Percentiles rank a stretch among this genome's conserved stretches.
Conservation (phyloP, 768 basidiomycete genomes). For the Termitomyces sp. region DNA sequence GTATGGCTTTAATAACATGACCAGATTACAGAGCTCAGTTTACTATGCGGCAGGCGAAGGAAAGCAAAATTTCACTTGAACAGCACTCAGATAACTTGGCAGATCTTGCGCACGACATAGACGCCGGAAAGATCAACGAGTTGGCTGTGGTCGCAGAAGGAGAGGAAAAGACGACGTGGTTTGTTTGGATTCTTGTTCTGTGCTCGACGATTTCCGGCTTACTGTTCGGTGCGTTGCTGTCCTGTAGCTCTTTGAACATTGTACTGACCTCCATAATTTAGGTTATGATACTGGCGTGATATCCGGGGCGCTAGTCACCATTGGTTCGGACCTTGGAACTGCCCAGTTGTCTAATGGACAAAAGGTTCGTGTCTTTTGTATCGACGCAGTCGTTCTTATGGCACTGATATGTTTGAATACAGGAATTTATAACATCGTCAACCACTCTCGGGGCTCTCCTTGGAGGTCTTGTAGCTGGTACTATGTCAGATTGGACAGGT, state of each 20-base stretch:
- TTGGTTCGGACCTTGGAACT: constrained; percentile 61
- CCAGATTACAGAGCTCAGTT: background rate
- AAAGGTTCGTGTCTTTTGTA: constrained; percentile 37
- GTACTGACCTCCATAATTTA: constrained; percentile 17
- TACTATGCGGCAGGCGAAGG: background rate
- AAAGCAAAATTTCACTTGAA: background rate
- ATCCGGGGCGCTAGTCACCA: constrained; percentile 75
- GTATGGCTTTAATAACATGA: background rate
- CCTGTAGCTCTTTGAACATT: background rate
- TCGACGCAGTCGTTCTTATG: background rate
- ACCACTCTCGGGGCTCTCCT: constrained; percentile 76
- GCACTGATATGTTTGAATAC: background rate
- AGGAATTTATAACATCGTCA: constrained; percentile 79
- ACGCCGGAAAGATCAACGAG: constrained; percentile 54
- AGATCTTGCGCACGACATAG: constrained; percentile 20
- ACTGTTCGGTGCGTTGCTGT: constrained; percentile 54
- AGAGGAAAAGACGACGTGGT: constrained; percentile 63
- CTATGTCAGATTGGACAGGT: constrained; percentile 68
- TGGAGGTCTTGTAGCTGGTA: constrained; percentile 67
- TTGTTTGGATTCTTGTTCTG: constrained; percentile 73
- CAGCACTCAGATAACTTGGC: constrained; percentile 11
- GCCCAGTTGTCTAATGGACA: constrained; percentile 51
- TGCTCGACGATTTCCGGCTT: constrained; percentile 74
- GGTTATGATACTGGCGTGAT: constrained; percentile 83
- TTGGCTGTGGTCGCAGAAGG: constrained; percentile 56